Base-by-base conservation (phyloP, 345 rosid genomes). In the Balakata baccata region DNA sequence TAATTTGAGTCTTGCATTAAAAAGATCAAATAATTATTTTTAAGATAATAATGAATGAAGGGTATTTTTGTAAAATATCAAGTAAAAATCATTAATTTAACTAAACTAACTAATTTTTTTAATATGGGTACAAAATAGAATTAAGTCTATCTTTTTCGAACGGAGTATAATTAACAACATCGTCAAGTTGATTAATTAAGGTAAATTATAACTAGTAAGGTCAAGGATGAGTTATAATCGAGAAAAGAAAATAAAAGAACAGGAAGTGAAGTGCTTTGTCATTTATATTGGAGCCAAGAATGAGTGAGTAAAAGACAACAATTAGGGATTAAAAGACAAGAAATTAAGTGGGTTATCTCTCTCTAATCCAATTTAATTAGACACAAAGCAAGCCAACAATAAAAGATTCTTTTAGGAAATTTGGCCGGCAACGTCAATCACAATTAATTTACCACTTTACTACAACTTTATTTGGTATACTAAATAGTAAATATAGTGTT, bases 351-450 rank as follows among this genome's bases (percentile, higher is more conserved):
- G 75, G 38, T 50, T 64, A 25, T 65, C 63, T 65, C 34, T 65
- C 34, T 29, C 50, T 51, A 75, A 69, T 68, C 1, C 56, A n/a
- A 29, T 22, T 68, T 68, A 59, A 77, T 75, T 77, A 66, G 53
- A 61, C 74, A 75, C 81, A 77, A 77, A 68, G 76, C 50, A 83
- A 75, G 46, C 77, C 29, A 71, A 77, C 22, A 46, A 34, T 18
- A 69, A 71, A 75, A 78, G 66, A 58, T 59, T 61, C 20, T 0
- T 16, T 52, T 29, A 46, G 38, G 74, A 81, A 39, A 76, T 77
- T 73, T 75, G 78, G 77, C 78, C 41, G 78, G 66, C 84, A 70
- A 72, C 37, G 64, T 80, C 71, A 63, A 68, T 72, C 74, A 68
- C 16, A 9, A 58, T 65, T 70, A 8, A n/a, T 14, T 54, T 41